These are phyloP conservation scores for Trifolium subterraneum DNA, from an alignment of 306 rosid genomes.

Conservation along the genomic window DNA sequence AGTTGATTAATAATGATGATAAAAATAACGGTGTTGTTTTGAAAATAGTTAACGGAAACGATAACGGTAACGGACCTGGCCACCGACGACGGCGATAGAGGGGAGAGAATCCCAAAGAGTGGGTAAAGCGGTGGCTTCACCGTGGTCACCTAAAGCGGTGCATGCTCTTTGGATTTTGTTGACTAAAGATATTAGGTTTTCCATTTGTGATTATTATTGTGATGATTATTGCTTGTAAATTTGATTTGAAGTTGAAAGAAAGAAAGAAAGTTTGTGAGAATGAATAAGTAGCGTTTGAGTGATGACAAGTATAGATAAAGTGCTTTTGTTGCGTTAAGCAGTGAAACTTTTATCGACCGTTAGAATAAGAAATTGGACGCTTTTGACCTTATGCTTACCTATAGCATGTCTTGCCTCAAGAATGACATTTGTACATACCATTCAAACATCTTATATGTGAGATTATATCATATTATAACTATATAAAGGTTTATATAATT, in stretches of 20 bases:
- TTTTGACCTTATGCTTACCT: too few species aligned
- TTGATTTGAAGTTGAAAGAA: neutral
- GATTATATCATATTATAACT: too few species aligned
- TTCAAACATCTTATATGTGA: too few species aligned
- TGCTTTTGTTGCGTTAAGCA: neutral
- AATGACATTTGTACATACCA: too few species aligned
- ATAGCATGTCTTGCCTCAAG: too few species aligned
- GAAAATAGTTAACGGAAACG: too few species aligned
- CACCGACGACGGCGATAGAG: constrained; percentile 96
- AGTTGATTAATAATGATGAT: neutral
- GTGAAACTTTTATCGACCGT: neutral
- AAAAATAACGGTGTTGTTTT: neutral
- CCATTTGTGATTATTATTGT: constrained; percentile 49
- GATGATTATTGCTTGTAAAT: too few species aligned
- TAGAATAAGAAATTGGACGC: neutral
- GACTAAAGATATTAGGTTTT: constrained; percentile 80
- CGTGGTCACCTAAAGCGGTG: constrained; percentile 93
- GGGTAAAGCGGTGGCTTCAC: constrained; percentile 84
- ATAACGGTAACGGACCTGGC: constrained; percentile 60
- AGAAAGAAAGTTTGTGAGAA: neutral
- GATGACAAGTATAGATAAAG: neutral
- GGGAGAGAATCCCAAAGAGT: constrained; percentile 98
- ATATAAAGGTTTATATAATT: too few species aligned
- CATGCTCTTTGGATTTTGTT: constrained; percentile 97
- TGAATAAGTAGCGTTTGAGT: neutral